Conservation (phyloP, 768 basidiomycete genomes). For the Saitozyma podzolica region DNA sequence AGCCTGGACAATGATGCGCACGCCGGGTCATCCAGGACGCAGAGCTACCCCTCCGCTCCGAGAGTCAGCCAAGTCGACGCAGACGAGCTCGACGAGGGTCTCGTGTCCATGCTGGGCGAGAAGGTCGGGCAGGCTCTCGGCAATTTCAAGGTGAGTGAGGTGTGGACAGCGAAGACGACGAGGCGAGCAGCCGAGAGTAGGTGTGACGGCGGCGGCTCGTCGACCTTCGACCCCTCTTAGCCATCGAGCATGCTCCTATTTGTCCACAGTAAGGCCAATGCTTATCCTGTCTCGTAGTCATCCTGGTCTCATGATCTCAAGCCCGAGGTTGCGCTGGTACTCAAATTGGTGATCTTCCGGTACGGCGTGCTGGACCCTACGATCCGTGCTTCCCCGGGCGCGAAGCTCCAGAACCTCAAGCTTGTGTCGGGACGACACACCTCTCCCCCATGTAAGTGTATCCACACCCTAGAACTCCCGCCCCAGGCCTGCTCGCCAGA, state of each 20-base stretch:
- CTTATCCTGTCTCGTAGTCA: constrained; percentile 54
- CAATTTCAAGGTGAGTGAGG: constrained; percentile 63
- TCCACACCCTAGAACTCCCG: background rate
- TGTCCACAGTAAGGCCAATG: background rate
- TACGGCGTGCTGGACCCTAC: constrained; percentile 23
- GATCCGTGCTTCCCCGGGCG: constrained; percentile 39
- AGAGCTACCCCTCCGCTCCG: constrained; percentile 20
- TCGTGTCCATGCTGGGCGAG: constrained; percentile 75
- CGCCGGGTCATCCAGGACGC: constrained; percentile 11
- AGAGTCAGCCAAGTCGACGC: constrained; percentile 92
- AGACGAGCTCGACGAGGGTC: constrained; percentile 82
- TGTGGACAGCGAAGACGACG: background rate
- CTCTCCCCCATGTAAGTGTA: background rate
- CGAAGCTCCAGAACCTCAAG: constrained; percentile 37
- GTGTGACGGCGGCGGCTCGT: too few relatives aligned
- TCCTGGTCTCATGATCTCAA: constrained; percentile 65
- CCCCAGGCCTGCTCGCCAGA: background rate
- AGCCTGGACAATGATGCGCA: background rate
- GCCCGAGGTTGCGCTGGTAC: constrained; percentile 66
- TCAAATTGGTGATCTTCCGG: constrained; percentile 36
- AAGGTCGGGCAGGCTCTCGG: constrained; percentile 74
- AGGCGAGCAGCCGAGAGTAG: too few relatives aligned
- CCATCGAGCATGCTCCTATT: background rate
- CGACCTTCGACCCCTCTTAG: too few relatives aligned
- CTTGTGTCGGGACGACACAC: constrained; percentile 6